Percentiles rank a stretch among this genome's conserved stretches.
Evolutionary conservation across 2,329 filamentous ascomycete genomes (phyloP).

Genomic region (Colletotrichum agaves): DNA sequence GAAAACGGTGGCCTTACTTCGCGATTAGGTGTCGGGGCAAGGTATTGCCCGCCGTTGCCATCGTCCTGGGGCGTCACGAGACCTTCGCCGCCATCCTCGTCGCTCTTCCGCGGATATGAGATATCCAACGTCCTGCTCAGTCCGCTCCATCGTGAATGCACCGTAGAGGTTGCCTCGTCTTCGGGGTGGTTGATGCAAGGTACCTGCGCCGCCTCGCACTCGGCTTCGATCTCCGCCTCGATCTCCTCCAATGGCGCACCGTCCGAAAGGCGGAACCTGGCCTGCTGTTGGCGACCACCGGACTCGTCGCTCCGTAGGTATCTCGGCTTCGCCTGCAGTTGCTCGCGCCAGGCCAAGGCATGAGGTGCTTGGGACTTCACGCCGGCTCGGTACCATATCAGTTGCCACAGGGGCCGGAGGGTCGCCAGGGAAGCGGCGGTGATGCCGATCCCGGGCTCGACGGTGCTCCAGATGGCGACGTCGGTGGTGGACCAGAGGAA

Average conservation of each 20-base stretch:
- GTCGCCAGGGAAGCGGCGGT: conserved; percentile 53
- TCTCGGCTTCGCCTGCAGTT: conserved; percentile 24
- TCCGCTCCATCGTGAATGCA: conserved; percentile 14
- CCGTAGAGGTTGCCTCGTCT: neutral
- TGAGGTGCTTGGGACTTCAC: conserved; percentile 18
- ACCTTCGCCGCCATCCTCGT: conserved; percentile 8
- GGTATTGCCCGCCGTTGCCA: conserved; percentile 8
- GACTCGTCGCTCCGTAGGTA: conserved; percentile 24
- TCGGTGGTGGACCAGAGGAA: conserved; percentile 56
- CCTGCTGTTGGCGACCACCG: neutral
- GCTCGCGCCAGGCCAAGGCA: conserved; percentile 22
- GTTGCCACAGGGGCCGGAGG: conserved; percentile 47
- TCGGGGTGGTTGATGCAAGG: conserved; percentile 11
- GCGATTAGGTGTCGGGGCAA: neutral
- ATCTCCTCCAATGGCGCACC: neutral
- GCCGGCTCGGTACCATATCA: conserved; percentile 25
- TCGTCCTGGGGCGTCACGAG: conserved; percentile 22
- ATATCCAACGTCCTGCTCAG: conserved; percentile 16
- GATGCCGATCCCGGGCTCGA: conserved; percentile 56
- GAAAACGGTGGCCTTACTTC: neutral
- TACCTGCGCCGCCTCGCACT: neutral
- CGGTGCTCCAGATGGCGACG: conserved; percentile 57
- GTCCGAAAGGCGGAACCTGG: neutral
- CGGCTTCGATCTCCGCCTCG: neutral
- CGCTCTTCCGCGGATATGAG: neutral